These are phyloP conservation scores for Colletotrichum magnum DNA, from an alignment of 2,329 filamentous ascomycete genomes.

Conservation along the genomic window DNA sequence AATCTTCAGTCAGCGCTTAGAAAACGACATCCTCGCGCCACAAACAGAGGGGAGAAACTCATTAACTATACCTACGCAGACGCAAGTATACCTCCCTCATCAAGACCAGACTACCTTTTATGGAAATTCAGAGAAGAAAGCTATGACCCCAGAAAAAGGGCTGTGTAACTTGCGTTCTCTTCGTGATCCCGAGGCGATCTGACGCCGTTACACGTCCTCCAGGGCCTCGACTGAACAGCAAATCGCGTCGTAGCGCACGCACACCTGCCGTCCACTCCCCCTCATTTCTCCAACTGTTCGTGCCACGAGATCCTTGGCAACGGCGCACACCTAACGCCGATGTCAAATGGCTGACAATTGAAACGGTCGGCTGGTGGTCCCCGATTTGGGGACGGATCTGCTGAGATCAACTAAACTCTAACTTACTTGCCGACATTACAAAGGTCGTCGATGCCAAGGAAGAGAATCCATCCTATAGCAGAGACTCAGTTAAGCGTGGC, in stretches of 20 bases:
- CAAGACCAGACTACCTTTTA: no score
- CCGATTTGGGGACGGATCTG: conserved; percentile 20
- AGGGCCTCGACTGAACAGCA: conserved; percentile 14
- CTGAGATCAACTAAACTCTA: conserved; percentile 14
- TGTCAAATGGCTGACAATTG: conserved; percentile 36
- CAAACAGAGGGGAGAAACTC: background rate
- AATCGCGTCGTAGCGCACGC: conserved; percentile 27
- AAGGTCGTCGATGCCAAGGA: no score
- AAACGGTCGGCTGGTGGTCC: conserved; percentile 26
- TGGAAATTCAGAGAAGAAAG: background rate
- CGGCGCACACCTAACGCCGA: conserved; percentile 22
- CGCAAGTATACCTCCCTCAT: no score
- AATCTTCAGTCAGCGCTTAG: conserved; percentile 23
- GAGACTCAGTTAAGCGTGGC: no score
- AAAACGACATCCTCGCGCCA: conserved; percentile 6
- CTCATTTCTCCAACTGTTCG: conserved; percentile 31
- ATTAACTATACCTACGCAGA: background rate
- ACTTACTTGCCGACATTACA: conserved; percentile 8
- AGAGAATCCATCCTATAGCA: no score
- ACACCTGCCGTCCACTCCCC: conserved; percentile 6
- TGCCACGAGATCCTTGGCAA: conserved; percentile 28
- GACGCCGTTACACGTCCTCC: conserved; percentile 29
- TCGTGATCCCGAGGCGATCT: conserved; percentile 29
- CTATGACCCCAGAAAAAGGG: conserved; percentile 14
- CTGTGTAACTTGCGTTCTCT: conserved; percentile 12